Percentiles rank a stretch among this genome's conserved stretches.
Evolutionary conservation across 1,139 yeast genomes (phyloP).

Genomic region (Blastobotrys aristatus): DNA sequence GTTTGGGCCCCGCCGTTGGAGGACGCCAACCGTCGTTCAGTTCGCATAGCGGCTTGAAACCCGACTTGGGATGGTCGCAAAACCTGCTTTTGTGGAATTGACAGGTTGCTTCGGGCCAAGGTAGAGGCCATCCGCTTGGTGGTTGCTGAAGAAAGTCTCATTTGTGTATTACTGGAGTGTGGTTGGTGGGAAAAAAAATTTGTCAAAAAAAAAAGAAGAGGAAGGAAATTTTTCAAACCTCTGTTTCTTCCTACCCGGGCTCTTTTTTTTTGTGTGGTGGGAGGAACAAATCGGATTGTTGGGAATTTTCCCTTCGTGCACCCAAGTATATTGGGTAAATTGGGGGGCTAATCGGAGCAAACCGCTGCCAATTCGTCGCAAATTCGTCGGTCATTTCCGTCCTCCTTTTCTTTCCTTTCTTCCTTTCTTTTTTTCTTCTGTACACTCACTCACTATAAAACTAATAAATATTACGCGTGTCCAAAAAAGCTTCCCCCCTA

Average conservation of each 20-base stretch:
- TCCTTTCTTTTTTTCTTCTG: no score
- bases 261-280: no score
- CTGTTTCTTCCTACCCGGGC: no score
- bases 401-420: not conserved
- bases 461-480: not conserved
- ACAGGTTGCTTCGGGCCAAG: constrained; percentile 6
- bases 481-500: not conserved
- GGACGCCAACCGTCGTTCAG: constrained; percentile 26
- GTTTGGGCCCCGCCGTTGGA: constrained; percentile 32
- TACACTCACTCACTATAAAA: no score
- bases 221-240: not conserved
- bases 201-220: constrained; percentile 2
- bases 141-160: constrained; percentile 14
- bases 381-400: not conserved
- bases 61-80: constrained; percentile 21
- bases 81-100: constrained; percentile 16
- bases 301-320: not conserved
- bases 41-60: constrained; percentile 30
- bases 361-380: not conserved
- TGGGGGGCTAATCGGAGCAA: constrained; percentile 1
- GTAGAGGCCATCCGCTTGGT: constrained; percentile 17
- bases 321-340: not conserved
- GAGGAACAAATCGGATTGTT: not conserved
- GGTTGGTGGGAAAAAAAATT: constrained; percentile 4
- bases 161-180: no score